Conservation (phyloP, 2,329 filamentous ascomycete species). For the Colletotrichum lindemuthianum region DNA sequence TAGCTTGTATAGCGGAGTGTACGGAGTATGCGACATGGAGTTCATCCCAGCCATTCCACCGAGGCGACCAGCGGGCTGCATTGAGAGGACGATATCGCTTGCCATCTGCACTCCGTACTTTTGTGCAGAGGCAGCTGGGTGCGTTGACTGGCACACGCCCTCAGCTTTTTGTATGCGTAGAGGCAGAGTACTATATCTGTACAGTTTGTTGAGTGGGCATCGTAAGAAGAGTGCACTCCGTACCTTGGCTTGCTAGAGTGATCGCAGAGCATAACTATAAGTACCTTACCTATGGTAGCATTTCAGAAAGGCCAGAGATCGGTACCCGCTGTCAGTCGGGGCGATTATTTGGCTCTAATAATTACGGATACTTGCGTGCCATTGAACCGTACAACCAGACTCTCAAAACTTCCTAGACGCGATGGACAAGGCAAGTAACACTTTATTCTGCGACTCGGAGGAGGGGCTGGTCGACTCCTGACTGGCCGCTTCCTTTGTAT, state of each 20-base stretch:
- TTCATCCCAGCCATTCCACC: slow-evolving; percentile 26
- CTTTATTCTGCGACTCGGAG: slow-evolving; percentile 32
- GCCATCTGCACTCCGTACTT: neutral
- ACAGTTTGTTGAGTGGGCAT: too few relatives aligned
- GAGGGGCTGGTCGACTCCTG: slow-evolving; percentile 27
- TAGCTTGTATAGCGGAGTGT: neutral
- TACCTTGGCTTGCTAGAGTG: too few relatives aligned
- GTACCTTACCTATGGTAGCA: too few relatives aligned
- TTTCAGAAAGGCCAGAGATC: too few relatives aligned
- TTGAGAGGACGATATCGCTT: neutral
- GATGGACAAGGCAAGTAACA: neutral
- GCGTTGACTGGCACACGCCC: slow-evolving; percentile 4
- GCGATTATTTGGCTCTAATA: too few relatives aligned
- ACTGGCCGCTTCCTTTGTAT: neutral
- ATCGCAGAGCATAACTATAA: too few relatives aligned
- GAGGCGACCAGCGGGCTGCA: neutral
- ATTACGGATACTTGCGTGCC: neutral
- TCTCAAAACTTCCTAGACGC: neutral
- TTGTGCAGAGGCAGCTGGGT: too few relatives aligned
- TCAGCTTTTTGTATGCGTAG: neutral
- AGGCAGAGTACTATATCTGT: too few relatives aligned
- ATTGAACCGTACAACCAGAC: neutral
- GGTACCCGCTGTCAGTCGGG: too few relatives aligned
- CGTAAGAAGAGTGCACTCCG: too few relatives aligned
- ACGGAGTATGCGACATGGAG: slow-evolving; percentile 2